Evolutionary conservation across 176 grass and related monocot genomes (phyloP).

Genomic region (Otatea glauca): DNA sequence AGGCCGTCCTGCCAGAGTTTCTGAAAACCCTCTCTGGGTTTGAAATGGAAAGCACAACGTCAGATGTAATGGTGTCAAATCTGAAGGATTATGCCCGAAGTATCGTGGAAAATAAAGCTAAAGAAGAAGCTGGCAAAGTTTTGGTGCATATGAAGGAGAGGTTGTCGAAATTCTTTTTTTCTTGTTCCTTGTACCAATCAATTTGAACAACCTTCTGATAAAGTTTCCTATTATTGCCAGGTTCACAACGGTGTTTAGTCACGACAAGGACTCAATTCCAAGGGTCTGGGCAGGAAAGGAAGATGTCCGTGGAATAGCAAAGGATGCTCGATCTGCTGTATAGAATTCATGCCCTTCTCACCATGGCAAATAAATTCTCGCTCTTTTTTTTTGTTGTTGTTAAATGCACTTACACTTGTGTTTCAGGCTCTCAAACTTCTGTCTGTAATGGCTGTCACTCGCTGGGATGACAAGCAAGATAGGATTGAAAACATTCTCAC

Average conservation of each 20-base stretch:
- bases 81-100: constrained; percentile 68
- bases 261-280: constrained; percentile 96
- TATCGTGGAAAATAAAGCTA: constrained; percentile 91
- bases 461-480: constrained; percentile 79
- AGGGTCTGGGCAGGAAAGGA: constrained; percentile 97
- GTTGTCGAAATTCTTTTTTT: constrained; percentile 47
- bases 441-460: constrained; percentile 71
- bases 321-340: constrained; percentile 87
- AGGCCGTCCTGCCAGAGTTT: constrained; percentile 61
- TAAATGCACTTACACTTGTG: constrained; percentile 27
- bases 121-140: constrained; percentile 86
- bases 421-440: constrained; percentile 91
- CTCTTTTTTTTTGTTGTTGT: constrained; percentile 17
- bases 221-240: constrained; percentile 44
- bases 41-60: constrained; percentile 68
- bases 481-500: constrained; percentile 69
- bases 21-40: constrained; percentile 67
- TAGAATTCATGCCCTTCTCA: constrained; percentile 18
- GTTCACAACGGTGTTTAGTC: constrained; percentile 87
- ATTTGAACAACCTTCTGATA: constrained; percentile 22
- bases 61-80: constrained; percentile 63
- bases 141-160: constrained; percentile 98
- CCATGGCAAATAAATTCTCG: constrained; percentile 7
- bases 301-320: constrained; percentile 87
- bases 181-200: not conserved